A percentile compares a stretch with the other conserved stretches of the same genome.
These are phyloP conservation scores for Neurospora sp. DNA, from an alignment of 2,329 filamentous ascomycete genomes.

Conservation along the genomic window DNA sequence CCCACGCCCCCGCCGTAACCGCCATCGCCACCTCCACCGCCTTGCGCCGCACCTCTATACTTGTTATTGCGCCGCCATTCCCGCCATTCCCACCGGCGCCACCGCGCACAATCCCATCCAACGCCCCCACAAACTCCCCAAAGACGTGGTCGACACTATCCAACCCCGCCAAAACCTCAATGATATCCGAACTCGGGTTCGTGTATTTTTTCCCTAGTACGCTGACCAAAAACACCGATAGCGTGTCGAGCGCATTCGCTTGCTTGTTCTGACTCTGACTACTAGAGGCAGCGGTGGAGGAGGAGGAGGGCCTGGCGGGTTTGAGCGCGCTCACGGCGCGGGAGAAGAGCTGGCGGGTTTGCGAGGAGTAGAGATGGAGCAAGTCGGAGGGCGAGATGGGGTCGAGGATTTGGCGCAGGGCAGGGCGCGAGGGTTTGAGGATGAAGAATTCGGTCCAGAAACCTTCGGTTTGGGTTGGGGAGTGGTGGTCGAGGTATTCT, in stretches of 20 bases:
- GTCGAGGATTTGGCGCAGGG: constrained; percentile 59
- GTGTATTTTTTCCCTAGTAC: constrained; percentile 84
- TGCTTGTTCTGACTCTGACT: constrained; percentile 64
- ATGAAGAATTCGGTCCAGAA: constrained; percentile 98
- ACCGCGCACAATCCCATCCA: constrained; percentile 79
- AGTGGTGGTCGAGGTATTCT: constrained; percentile 30
- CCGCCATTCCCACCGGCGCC: too few species aligned
- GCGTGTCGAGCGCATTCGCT: background rate
- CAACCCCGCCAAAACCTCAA: constrained; percentile 78
- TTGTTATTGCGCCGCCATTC: constrained; percentile 25
- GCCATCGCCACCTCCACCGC: constrained; percentile 75
- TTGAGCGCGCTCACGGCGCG: constrained; percentile 60
- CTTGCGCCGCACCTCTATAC: constrained; percentile 62
- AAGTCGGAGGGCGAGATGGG: constrained; percentile 65
- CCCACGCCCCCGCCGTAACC: constrained; percentile 86
- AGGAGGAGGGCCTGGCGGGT: background rate
- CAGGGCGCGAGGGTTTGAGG: constrained; percentile 64
- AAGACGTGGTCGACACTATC: constrained; percentile 82
- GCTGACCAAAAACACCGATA: constrained; percentile 57
- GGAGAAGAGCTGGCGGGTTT: constrained; percentile 69
- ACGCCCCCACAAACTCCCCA: constrained; percentile 72
- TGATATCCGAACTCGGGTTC: constrained; percentile 91
- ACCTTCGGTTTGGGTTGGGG: constrained; percentile 50
- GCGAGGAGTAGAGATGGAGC: constrained; percentile 59
- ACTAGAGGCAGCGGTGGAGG: background rate